phyloP scores from a whole-genome alignment of 176 grass and related monocot species.

The Saccharum officinarum region DNA sequence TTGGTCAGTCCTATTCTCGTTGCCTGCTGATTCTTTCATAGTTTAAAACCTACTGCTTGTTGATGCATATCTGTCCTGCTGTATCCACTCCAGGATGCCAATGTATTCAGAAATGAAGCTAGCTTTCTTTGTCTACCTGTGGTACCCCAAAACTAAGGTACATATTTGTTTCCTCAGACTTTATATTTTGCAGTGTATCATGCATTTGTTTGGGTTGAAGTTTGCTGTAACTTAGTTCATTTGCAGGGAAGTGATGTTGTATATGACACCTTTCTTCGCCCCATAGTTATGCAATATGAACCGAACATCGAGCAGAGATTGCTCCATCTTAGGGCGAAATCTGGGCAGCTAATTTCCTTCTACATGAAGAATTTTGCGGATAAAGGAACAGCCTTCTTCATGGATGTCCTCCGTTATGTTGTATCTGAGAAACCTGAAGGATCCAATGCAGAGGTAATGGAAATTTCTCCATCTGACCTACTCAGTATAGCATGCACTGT shows the following conservation, averaged over 20 bases:
- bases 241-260: constrained; percentile 81
- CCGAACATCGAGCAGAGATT: constrained; percentile 92
- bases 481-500: constrained; percentile 8
- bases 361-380: constrained; percentile 87
- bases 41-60: neutral
- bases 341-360: constrained; percentile 73
- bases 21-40: constrained; percentile 2
- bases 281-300: constrained; percentile 96
- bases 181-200: neutral
- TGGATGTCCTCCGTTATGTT: constrained; percentile 66
- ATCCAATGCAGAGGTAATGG: constrained; percentile 46
- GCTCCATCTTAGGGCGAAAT: constrained; percentile 63
- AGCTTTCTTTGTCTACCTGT: constrained; percentile 93
- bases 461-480: constrained; percentile 2
- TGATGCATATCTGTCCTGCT: constrained; percentile 1
- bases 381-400: constrained; percentile 76
- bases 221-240: constrained; percentile 22
- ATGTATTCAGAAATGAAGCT: constrained; percentile 95
- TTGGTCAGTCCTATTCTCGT: constrained; percentile 57
- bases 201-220: neutral
- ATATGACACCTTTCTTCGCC: constrained; percentile 82
- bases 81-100: constrained; percentile 64
- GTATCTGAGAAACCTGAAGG: constrained; percentile 63
- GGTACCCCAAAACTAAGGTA: constrained; percentile 98
- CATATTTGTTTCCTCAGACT: neutral